Base-by-base conservation (phyloP, 2,329 filamentous ascomycete species). In the Alternaria atra region DNA sequence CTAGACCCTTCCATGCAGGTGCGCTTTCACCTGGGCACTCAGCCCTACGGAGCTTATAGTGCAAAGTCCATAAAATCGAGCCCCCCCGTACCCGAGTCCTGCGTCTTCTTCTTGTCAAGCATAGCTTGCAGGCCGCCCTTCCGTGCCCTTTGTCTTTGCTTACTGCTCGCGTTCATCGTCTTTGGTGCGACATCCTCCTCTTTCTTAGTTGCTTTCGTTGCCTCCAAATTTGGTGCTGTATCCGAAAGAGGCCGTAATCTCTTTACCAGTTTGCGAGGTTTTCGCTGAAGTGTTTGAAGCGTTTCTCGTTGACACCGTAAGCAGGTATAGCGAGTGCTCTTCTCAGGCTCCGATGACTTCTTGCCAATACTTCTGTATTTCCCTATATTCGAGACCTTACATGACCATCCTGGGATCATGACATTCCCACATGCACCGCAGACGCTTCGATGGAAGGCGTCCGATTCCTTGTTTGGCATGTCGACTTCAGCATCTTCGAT, bases 1-100 rank as follows among this genome's bases (percentile, higher is more conserved):
- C 53, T 65, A 62, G 64, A 61, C 58, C 67, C 73, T 70, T 72
- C 68, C 67, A 46, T 37, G 56, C 52, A 55, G 51, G 52, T 66
- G 60, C 58, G 54, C 30, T 6, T 34, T 59, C 55, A 42, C n/a
- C 6, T 32, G 30, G 30, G 30, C 30, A 10, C 60, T 69, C 74
- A 55, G 56, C 69, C 61, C 62, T 43, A 44, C 54, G 17, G 53
- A 34, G 23, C 58, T 71, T 76, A 80, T 69, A 85, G 82, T 62
- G 86, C 79, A 67, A 86, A 84, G 67, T 86, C 84, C 76, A 86
- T 82, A 27, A 86, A 74, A 70, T 85, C 84, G 5, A 86, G 77
- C 68, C 75, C 71, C 60, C 77, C 74, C 50, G 73, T 72, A 66
- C 47, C 59, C 17, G 75, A 72, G 20, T 57, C 64, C 73, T 82